Percentiles rank a stretch among this genome's conserved stretches.
These are phyloP conservation scores for Populus hybrid DNA, from an alignment of 441 rosid genomes.

Conservation along the genomic window DNA sequence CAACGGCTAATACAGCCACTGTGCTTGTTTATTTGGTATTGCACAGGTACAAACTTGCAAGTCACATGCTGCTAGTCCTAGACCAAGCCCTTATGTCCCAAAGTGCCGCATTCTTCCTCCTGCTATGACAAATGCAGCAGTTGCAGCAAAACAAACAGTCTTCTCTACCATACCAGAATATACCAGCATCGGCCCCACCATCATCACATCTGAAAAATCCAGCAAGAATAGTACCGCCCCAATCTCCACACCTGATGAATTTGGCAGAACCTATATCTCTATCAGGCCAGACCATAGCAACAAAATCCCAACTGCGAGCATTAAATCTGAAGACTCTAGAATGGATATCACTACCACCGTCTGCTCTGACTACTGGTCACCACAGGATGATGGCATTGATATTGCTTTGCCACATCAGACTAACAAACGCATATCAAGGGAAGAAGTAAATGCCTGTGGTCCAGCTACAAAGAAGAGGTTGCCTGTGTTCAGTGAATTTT, in stretches of 20 bases:
- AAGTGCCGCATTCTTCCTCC: slow-evolving; percentile 26
- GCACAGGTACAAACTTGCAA: slow-evolving; percentile 26
- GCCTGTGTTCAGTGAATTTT: slow-evolving; percentile 33
- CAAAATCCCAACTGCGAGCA: not conserved
- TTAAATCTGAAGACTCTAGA: slow-evolving; percentile 3
- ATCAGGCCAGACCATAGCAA: not conserved
- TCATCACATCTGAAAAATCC: slow-evolving; percentile 14
- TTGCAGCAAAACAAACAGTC: slow-evolving; percentile 14
- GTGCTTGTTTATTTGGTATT: slow-evolving; percentile 13
- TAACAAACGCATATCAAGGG: slow-evolving; percentile 19
- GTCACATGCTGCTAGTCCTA: slow-evolving; percentile 2
- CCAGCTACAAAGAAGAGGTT: slow-evolving; percentile 36
- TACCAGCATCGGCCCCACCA: not conserved
- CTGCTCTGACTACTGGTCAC: slow-evolving; percentile 36
- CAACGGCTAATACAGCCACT: not conserved
- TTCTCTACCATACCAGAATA: slow-evolving; percentile 12
- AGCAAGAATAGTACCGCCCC: slow-evolving; percentile 15
- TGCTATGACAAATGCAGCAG: slow-evolving; percentile 14
- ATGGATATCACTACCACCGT: not conserved
- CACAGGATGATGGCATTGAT: slow-evolving; percentile 50
- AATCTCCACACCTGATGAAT: not conserved
- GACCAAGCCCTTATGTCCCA: slow-evolving; percentile 21
- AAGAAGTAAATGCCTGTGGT: slow-evolving; percentile 29
- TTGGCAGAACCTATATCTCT: not conserved
- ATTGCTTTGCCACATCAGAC: slow-evolving; percentile 29